A percentile compares a stretch with the other conserved stretches of the same genome.
phyloP scores from a whole-genome alignment of 2,329 filamentous ascomycete genomes.

The Ascochyta lentis region DNA sequence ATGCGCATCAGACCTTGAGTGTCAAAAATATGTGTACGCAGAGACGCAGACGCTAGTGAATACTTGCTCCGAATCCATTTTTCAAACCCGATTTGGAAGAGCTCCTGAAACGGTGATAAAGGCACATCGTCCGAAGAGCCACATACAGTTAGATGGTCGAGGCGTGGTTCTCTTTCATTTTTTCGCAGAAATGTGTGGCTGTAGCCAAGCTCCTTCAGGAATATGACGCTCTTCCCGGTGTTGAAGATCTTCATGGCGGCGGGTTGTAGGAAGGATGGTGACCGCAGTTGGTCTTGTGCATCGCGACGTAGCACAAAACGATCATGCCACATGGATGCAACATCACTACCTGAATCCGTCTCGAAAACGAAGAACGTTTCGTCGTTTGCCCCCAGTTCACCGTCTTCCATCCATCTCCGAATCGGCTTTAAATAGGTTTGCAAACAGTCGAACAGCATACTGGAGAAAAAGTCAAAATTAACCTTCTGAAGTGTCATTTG shows the following conservation, averaged over 20 bases:
- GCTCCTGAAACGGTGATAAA: slow-evolving; percentile 74
- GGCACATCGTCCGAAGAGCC: slow-evolving; percentile 49
- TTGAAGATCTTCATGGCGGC: slow-evolving; percentile 78
- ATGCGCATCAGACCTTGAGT: slow-evolving; percentile 71
- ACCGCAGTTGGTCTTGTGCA: slow-evolving; percentile 66
- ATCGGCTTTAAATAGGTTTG: slow-evolving; percentile 82
- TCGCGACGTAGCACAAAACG: slow-evolving; percentile 73
- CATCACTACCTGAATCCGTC: slow-evolving; percentile 61
- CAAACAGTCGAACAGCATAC: slow-evolving; percentile 81
- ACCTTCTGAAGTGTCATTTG: slow-evolving; percentile 71
- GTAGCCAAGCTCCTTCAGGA: slow-evolving; percentile 75
- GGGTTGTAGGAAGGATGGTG: slow-evolving; percentile 76
- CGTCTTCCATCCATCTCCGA: slow-evolving; percentile 82
- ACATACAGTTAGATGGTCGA: slow-evolving; percentile 67
- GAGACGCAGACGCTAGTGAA: slow-evolving; percentile 68
- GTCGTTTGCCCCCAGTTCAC: slow-evolving; percentile 69
- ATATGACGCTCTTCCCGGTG: slow-evolving; percentile 85
- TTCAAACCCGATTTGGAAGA: slow-evolving; percentile 75
- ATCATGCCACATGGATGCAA: slow-evolving; percentile 75
- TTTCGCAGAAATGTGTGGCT: slow-evolving; percentile 43
- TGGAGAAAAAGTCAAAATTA: slow-evolving; percentile 68
- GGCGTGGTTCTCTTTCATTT: slow-evolving; percentile 32
- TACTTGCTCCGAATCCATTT: slow-evolving; percentile 80
- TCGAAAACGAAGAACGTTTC: slow-evolving; percentile 78
- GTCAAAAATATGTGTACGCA: slow-evolving; percentile 72